phyloP scores from a whole-genome alignment of 1,284 basidiomycete species.

The Cutaneotrichosporon dermatis region DNA sequence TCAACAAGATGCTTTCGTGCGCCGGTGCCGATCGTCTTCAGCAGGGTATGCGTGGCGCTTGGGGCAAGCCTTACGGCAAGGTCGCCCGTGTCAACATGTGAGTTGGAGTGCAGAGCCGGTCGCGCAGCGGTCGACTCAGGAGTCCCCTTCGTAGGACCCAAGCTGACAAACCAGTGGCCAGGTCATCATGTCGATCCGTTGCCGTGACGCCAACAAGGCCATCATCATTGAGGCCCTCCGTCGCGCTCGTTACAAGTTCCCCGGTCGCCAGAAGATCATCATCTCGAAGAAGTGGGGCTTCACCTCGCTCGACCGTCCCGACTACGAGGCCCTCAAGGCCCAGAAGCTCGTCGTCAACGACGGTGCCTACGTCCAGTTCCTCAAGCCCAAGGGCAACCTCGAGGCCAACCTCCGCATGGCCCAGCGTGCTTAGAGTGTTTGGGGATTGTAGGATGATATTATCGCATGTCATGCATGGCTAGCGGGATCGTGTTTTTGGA shows the following conservation, averaged over 20 bases:
- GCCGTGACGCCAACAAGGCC: slow-evolving; percentile 79
- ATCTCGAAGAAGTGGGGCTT: slow-evolving; percentile 98
- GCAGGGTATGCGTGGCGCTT: slow-evolving; percentile 99
- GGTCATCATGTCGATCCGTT: slow-evolving; percentile 91
- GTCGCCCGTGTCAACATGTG: slow-evolving; percentile 49
- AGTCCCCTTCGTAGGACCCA: background rate
- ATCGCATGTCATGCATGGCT: slow-evolving; percentile 24
- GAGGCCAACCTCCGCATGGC: slow-evolving; percentile 80
- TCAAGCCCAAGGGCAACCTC: slow-evolving; percentile 78
- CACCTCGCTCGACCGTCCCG: slow-evolving; percentile 87
- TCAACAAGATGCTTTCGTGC: slow-evolving; percentile 99
- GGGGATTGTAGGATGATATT: slow-evolving; percentile 16
- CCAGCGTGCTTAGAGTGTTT: slow-evolving; percentile 58
- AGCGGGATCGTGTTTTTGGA: background rate
- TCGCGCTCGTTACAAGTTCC: slow-evolving; percentile 99
- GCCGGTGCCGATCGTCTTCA: slow-evolving; percentile 96
- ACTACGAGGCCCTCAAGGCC: slow-evolving; percentile 82
- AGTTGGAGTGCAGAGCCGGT: slow-evolving; percentile 10
- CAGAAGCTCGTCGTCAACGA: slow-evolving; percentile 77
- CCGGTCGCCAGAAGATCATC: slow-evolving; percentile 98
- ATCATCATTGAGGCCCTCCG: slow-evolving; percentile 96
- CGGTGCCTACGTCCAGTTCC: slow-evolving; percentile 64
- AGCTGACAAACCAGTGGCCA: slow-evolving; percentile 66
- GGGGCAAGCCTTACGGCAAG: slow-evolving; percentile 94
- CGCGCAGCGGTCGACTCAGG: too few relatives aligned